Percentiles rank a stretch among this genome's conserved stretches.
These are phyloP conservation scores for rapeseed (Brassica napus) DNA, from an alignment of 345 rosid genomes.

Conservation along the genomic window DNA sequence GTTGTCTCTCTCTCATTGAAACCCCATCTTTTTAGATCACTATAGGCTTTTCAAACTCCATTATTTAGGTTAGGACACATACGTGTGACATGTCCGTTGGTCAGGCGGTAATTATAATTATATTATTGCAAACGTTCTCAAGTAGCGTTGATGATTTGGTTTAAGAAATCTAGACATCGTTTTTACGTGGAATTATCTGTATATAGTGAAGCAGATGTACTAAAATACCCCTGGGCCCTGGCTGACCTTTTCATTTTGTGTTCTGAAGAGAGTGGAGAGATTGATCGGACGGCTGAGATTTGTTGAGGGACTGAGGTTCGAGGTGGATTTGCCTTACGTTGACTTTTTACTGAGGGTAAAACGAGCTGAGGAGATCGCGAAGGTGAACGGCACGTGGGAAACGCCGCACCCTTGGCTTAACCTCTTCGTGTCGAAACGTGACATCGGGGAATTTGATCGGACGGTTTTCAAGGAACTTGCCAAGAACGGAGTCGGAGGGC, in stretches of 20 bases:
- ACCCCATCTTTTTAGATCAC: slow-evolving; percentile 18
- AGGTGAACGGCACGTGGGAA: slow-evolving; percentile 72
- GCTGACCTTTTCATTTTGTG: background rate
- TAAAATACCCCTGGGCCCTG: slow-evolving; percentile 32
- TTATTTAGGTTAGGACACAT: slow-evolving; percentile 29
- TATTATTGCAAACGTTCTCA: background rate
- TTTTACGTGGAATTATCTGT: slow-evolving; percentile 40
- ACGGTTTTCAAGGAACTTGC: slow-evolving; percentile 61
- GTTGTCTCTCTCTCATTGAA: slow-evolving; percentile 21
- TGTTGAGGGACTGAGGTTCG: slow-evolving; percentile 52
- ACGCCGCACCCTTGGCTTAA: slow-evolving; percentile 97
- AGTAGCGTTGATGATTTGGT: slow-evolving; percentile 40
- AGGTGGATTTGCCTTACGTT: slow-evolving; percentile 59
- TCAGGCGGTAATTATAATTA: slow-evolving; percentile 39
- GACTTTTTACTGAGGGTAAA: slow-evolving; percentile 80
- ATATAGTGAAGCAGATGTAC: slow-evolving; percentile 5
- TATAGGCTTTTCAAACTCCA: slow-evolving; percentile 21
- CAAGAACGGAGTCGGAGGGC: slow-evolving; percentile 82
- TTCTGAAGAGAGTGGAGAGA: slow-evolving; percentile 47
- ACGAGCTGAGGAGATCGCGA: slow-evolving; percentile 58
- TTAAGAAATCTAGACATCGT: slow-evolving; percentile 39
- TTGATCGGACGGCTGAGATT: slow-evolving; percentile 62
- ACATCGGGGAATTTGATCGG: slow-evolving; percentile 66
- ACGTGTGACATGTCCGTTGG: slow-evolving; percentile 32
- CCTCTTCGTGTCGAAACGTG: slow-evolving; percentile 62